phyloP scores from a whole-genome alignment of 148 eudicot genomes.

The Bassia scoparia region DNA sequence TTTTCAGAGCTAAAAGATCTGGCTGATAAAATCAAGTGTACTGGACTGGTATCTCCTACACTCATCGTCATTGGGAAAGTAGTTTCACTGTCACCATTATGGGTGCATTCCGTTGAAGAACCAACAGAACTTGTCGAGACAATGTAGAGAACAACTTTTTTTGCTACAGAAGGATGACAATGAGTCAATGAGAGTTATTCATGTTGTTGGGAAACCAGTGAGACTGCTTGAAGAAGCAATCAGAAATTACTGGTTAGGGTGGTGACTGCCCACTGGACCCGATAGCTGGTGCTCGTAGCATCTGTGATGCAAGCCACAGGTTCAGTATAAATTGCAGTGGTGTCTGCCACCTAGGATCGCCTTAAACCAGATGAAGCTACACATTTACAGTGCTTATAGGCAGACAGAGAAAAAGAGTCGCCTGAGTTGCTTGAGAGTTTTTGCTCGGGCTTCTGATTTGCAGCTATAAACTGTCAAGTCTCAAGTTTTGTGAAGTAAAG shows the following conservation, averaged over 20 bases:
- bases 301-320: not conserved
- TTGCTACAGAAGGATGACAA: too few relatives aligned
- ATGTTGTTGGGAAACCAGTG: not conserved
- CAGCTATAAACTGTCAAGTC: not conserved
- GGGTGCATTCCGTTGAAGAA: constrained; percentile 44
- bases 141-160: constrained; percentile 12
- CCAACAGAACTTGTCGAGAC: constrained; percentile 26
- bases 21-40: constrained; percentile 50
- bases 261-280: not conserved
- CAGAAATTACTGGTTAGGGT: not conserved
- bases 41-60: constrained; percentile 74
- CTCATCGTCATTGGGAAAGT: constrained; percentile 91
- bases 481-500: not conserved
- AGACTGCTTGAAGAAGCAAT: not conserved
- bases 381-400: not conserved
- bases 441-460: not conserved
- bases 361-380: not conserved
- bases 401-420: too few relatives aligned
- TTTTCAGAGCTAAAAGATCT: constrained; percentile 76
- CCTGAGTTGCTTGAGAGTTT: not conserved
- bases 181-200: not conserved
- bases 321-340: not conserved
- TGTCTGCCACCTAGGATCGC: not conserved
- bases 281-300: not conserved
- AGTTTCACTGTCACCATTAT: constrained; percentile 84